Base-by-base conservation (phyloP, 2,329 filamentous ascomycete species). In the Pyrenophora teres region DNA sequence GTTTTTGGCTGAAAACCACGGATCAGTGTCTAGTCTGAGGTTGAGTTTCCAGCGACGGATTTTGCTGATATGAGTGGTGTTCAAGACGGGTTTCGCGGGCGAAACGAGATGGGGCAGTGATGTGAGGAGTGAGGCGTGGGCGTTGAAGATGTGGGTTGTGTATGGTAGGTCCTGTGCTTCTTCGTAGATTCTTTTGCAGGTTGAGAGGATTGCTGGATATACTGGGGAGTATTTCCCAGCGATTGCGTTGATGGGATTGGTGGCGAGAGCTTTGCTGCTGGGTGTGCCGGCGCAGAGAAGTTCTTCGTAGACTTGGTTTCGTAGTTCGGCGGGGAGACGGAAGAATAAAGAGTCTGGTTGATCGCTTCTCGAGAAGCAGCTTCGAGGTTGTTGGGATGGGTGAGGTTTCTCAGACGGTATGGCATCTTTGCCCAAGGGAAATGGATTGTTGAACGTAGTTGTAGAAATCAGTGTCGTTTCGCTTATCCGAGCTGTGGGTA, bases 321-420 rank as follows among this genome's bases (percentile, higher is more conserved):
- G 79, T 3, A 88, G 77, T 61, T 88, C 86, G 2, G 78, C 77
- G 19, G 87, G 80, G 1, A 89, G 77, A 13, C 59, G 66, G 69
- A 79, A 76, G 48, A 79, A 58, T 4, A 54, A 35, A 0, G 61
- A 66, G 13, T 45, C 27, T 8, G 52, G 8, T 46, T 70, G 67
- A 1, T 44, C 7, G 27, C 46, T 40, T 6, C 47, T 52, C 39
- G 25, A 43, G 6, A 35, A 50, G 39, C 46, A n/a, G 10, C 38
- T 47, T 49, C 31, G 54, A 38, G 33, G 43, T 18, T 25, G 43
- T 40, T 54, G 33, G 3, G 12, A 12, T 3, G 4, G 40, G 19
- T 21, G 8, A 45, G 51, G 39, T 23, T 58, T 36, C 18, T 37
- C 7, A 16, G 39, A 30, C 54, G 45, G 5, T 39, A 19, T 13